Conservation (phyloP, 106 monocot species). For the Allium sativum region DNA sequence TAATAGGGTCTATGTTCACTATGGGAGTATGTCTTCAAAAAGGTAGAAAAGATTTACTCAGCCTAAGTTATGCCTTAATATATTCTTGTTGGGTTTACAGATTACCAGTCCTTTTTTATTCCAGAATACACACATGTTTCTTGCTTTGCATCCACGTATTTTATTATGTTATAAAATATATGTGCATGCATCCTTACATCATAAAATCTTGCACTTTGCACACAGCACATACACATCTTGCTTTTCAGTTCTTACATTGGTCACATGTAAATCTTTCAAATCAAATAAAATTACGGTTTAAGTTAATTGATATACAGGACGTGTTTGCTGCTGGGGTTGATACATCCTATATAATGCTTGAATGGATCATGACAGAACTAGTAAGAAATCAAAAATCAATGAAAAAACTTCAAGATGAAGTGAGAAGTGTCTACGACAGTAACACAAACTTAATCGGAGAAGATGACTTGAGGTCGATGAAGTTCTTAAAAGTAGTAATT, state of each 20-base stretch:
- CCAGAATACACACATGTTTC: too few relatives aligned
- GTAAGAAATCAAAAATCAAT: conserved; percentile 10
- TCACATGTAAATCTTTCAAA: too few relatives aligned
- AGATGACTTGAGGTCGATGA: conserved; percentile 1
- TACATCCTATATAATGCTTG: conserved; percentile 12
- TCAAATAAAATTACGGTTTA: background rate
- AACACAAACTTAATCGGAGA: conserved; percentile 1
- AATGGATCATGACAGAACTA: conserved; percentile 30
- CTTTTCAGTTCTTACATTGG: too few relatives aligned
- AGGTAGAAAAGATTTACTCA: too few relatives aligned
- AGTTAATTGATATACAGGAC: conserved; percentile 4
- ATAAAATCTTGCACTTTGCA: background rate
- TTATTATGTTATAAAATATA: background rate
- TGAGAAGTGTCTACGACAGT: background rate
- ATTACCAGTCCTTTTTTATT: too few relatives aligned
- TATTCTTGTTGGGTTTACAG: too few relatives aligned
- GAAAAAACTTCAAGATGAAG: conserved; percentile 15
- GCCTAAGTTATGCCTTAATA: too few relatives aligned
- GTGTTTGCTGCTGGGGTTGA: conserved; percentile 22
- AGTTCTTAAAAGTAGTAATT: conserved; percentile 12
- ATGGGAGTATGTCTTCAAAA: too few relatives aligned
- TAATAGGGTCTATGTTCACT: too few relatives aligned
- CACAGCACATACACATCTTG: background rate
- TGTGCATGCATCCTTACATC: background rate
- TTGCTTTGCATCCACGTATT: background rate